These are phyloP conservation scores for Bipolaris bicolor DNA, from an alignment of 2,329 filamentous ascomycete species.

Conservation along the genomic window DNA sequence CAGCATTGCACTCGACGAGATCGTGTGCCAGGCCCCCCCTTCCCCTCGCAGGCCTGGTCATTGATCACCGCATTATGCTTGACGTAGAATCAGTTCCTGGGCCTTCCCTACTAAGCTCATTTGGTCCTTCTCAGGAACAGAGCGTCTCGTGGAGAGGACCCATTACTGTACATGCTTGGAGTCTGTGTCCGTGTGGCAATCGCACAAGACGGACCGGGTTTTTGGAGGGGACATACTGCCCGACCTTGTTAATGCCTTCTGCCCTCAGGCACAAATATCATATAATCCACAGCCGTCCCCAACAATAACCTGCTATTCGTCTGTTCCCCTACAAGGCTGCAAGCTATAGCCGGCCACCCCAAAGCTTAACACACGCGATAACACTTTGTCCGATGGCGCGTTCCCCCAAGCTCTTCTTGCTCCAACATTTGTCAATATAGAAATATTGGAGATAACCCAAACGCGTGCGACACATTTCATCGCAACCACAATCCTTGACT, in stretches of 20 bases:
- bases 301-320: conserved; percentile 34
- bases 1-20: conserved; percentile 49
- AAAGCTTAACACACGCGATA: conserved; percentile 49
- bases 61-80: conserved; percentile 55
- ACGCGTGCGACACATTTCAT: conserved; percentile 51
- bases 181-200: conserved; percentile 52
- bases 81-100: conserved; percentile 51
- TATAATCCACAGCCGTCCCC: conserved; percentile 50
- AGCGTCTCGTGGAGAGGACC: conserved; percentile 50
- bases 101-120: conserved; percentile 52
- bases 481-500: conserved; percentile 41
- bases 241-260: conserved; percentile 49
- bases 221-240: conserved; percentile 45
- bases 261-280: conserved; percentile 44
- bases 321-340: conserved; percentile 41
- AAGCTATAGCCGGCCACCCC: conserved; percentile 47
- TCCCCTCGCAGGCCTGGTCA: conserved; percentile 39
- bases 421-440: conserved; percentile 53
- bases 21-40: conserved; percentile 46
- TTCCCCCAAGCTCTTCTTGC: conserved; percentile 44
- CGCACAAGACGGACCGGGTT: conserved; percentile 48
- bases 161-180: conserved; percentile 49
- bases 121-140: conserved; percentile 52
- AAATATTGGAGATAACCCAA: conserved; percentile 47
- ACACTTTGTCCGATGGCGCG: conserved; percentile 46